Evolutionary conservation across 208 protist species (phyloP).

Genomic region (Trypanosoma congolense): DNA sequence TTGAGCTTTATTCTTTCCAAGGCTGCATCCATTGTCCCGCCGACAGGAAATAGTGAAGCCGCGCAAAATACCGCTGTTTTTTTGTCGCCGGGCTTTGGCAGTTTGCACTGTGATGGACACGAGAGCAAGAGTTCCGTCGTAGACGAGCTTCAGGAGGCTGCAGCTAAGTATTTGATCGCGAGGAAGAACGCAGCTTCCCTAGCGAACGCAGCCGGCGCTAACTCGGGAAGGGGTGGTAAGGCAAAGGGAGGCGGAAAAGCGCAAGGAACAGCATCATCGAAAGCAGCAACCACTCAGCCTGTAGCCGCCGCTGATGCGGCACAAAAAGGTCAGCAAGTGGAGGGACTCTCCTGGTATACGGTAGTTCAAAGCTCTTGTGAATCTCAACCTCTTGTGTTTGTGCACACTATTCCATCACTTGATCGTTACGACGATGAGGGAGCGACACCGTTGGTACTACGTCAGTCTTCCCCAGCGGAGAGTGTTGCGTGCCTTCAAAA

Average conservation of each 20-base stretch:
- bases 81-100: neutral
- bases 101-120: neutral
- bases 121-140: slow-evolving; percentile 1
- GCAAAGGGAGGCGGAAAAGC: neutral
- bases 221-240: neutral
- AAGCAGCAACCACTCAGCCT: neutral
- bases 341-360: slow-evolving; percentile 16
- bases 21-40: neutral
- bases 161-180: neutral
- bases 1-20: slow-evolving; percentile 12
- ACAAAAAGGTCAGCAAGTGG: neutral
- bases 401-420: slow-evolving; percentile 15
- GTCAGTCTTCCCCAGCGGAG: neutral
- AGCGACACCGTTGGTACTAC: neutral
- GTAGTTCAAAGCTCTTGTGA: slow-evolving; percentile 11
- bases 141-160: neutral
- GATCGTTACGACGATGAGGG: slow-evolving; percentile 12
- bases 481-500: slow-evolving; percentile 4
- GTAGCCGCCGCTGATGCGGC: neutral
- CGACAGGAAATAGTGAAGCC: neutral
- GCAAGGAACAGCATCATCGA: neutral
- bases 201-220: neutral
- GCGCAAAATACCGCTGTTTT: neutral
- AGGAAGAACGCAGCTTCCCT: neutral
- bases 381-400: slow-evolving; percentile 13